Evolutionary conservation across 176 grass and related monocot species (phyloP).

Genomic region (Themeda triandra): DNA sequence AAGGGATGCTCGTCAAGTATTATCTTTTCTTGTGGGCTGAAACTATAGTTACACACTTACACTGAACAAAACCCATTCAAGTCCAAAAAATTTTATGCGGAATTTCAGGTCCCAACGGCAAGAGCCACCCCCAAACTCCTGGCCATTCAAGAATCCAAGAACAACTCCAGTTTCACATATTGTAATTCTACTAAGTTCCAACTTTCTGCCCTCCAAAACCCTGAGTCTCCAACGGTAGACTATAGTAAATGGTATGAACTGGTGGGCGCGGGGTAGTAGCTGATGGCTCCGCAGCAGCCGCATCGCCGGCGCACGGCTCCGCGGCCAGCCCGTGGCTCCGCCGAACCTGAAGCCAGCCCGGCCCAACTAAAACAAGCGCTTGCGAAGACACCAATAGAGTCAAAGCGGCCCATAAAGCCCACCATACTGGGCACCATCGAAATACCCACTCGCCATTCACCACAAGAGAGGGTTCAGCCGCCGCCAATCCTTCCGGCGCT

Average conservation of each 20-base stretch:
- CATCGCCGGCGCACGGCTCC: conserved; percentile 45
- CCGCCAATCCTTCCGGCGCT: background rate
- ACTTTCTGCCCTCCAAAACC: background rate
- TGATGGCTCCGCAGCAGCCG: conserved; percentile 49
- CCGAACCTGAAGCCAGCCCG: background rate
- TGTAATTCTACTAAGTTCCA: background rate
- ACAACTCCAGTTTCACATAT: background rate
- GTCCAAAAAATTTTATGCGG: background rate
- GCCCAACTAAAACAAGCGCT: background rate
- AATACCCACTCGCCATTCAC: too few species aligned
- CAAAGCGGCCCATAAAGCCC: background rate
- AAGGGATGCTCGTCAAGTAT: background rate
- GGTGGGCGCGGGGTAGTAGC: too few species aligned
- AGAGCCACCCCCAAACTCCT: background rate
- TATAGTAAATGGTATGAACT: too few species aligned
- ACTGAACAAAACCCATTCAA: background rate
- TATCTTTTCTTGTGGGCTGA: background rate
- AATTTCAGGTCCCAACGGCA: background rate
- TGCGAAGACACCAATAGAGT: background rate
- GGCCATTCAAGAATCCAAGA: too few species aligned
- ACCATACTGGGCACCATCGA: background rate
- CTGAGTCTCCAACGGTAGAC: too few species aligned
- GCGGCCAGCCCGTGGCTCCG: too few species aligned
- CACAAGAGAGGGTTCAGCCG: too few species aligned
- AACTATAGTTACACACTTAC: background rate